phyloP scores from a whole-genome alignment of 768 basidiomycete genomes.

The Lactarius quietus region DNA sequence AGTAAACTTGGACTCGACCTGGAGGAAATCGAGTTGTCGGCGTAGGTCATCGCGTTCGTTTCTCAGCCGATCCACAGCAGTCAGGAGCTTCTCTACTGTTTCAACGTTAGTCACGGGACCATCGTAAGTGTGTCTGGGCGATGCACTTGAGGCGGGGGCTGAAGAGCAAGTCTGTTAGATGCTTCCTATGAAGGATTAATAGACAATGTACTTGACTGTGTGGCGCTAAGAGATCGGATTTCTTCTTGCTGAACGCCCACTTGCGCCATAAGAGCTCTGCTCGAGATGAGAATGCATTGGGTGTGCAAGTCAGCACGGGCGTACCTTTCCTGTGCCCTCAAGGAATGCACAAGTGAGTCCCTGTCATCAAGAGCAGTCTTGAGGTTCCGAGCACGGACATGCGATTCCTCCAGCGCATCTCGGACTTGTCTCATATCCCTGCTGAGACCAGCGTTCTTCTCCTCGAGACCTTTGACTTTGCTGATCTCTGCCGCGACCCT shows the following conservation, averaged over 20 bases:
- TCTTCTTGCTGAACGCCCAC: slow-evolving; percentile 4
- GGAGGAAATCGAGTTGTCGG: slow-evolving; percentile 63
- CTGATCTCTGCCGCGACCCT: slow-evolving; percentile 41
- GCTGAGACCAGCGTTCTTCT: slow-evolving; percentile 44
- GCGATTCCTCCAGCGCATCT: slow-evolving; percentile 41
- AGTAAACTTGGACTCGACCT: slow-evolving; percentile 61
- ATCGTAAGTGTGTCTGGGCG: background rate
- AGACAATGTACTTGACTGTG: background rate
- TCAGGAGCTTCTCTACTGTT: slow-evolving; percentile 52
- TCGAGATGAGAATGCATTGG: background rate
- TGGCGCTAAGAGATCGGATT: background rate
- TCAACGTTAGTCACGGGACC: slow-evolving; percentile 25
- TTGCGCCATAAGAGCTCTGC: slow-evolving; percentile 21
- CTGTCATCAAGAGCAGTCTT: slow-evolving; percentile 26
- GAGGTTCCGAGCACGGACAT: slow-evolving; percentile 30
- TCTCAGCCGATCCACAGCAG: slow-evolving; percentile 63
- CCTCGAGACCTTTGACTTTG: slow-evolving; percentile 41
- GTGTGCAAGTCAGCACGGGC: background rate
- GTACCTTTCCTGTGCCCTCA: slow-evolving; percentile 31
- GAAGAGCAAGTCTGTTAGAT: background rate
- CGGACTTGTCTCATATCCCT: slow-evolving; percentile 51
- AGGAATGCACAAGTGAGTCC: slow-evolving; percentile 29
- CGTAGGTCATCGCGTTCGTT: slow-evolving; percentile 60
- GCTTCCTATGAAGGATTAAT: no score
- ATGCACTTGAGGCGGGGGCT: slow-evolving; percentile 1